Evolutionary conservation across 2,329 filamentous ascomycete species (phyloP), one percentile per base, ranked within the genome.

Genomic region (Cladosporium austrohemisphaericum): DNA sequence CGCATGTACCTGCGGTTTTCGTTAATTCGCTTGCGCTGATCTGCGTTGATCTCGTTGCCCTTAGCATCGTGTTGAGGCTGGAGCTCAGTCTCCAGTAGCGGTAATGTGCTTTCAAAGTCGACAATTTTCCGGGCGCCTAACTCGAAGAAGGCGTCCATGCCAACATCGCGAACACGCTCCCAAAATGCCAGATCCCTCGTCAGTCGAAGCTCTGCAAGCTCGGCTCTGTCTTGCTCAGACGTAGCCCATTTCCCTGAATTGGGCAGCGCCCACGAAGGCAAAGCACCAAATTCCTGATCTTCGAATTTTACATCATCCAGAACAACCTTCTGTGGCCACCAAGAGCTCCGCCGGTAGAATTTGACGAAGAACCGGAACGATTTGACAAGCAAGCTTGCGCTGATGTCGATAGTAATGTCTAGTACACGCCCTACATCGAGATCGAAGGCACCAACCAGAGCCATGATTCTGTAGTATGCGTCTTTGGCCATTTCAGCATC

Each of bases 311-410:
- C 71, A 18, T 71, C 69, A 35, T 76, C 71, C 9, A 74, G 65
- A 25, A 78, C 76, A 41, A 80, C 81, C 41, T 84, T 71, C 49
- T 78, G 82, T 1, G 93, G 93, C 93, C 93, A 98, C 93, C 93
- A 98, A 19, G 92, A 95, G 71, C 92, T 97, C 51, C 84, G 83
- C 51, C 92, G 80, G 19, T 98, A 75, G 40, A 97, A 84, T 65
- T 95, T 95, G 65, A 97, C 85, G 62, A 96, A 97, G 71, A 97
- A 98, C 25, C 86, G 83, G 65, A 85, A 90, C 57, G 95, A 89
- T 64, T 94, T 94, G 61, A 98, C 88, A 45, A 98, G 79, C 1
- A 95, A 85, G 10, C 91, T 89, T 1, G 93, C 93, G 63, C 95
- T 95, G 25, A 97, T 90, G 64, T 98, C 93, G 14, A 98, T 77